Conservation (phyloP, 176 grass and related monocot genomes). For the Dendrocalamus sinicus region DNA sequence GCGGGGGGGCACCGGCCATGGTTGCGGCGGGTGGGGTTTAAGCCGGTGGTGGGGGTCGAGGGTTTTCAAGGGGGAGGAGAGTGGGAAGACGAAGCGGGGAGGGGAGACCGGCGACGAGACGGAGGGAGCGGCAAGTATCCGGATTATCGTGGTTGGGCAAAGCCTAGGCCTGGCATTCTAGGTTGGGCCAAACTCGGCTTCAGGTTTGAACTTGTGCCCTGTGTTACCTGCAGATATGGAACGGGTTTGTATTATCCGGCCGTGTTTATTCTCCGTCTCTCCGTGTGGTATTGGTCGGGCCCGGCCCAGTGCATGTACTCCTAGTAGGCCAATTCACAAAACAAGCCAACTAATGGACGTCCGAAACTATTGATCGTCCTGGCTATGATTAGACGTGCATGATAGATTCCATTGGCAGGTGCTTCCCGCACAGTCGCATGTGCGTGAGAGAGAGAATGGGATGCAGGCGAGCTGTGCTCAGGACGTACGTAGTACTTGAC, state of each 20-base stretch:
- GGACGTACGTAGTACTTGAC: not conserved
- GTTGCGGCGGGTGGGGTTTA: conserved; percentile 23
- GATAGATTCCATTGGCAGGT: too few relatives aligned
- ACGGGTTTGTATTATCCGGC: too few relatives aligned
- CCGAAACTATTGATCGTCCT: not conserved
- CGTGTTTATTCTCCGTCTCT: not conserved
- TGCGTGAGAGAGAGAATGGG: not conserved
- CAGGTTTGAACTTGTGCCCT: not conserved
- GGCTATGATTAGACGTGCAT: too few relatives aligned
- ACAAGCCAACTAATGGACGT: not conserved
- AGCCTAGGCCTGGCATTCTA: too few relatives aligned
- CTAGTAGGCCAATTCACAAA: not conserved
- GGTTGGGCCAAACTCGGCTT: too few relatives aligned
- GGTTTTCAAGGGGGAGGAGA: conserved; percentile 50
- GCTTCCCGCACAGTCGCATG: too few relatives aligned
- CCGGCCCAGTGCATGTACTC: not conserved
- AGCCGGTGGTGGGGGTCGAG: not conserved
- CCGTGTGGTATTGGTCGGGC: not conserved
- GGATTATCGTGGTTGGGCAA: too few relatives aligned
- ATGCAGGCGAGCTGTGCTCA: not conserved
- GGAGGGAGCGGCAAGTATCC: conserved; percentile 19
- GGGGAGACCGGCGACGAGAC: not conserved
- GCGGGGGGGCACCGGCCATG: not conserved
- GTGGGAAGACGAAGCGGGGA: conserved; percentile 46
- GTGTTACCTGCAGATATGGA: not conserved